phyloP scores from a whole-genome alignment of 176 grass and related monocot genomes.

The Echinochloa phyllopogon region DNA sequence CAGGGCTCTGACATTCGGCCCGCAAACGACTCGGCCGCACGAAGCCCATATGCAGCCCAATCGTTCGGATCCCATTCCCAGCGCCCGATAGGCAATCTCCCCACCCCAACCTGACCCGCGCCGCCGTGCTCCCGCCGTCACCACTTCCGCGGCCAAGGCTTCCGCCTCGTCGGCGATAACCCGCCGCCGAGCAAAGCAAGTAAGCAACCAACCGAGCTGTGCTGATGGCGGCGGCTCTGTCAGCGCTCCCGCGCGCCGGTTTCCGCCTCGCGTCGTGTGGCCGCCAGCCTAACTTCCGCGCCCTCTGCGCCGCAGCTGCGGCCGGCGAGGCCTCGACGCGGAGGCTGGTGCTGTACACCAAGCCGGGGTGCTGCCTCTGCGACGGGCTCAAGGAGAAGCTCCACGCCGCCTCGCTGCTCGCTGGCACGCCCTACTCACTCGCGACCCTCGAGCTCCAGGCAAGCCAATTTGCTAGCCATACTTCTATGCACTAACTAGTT shows the following conservation, averaged over 20 bases:
- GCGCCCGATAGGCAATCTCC: neutral
- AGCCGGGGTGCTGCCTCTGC: constrained; percentile 95
- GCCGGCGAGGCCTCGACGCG: constrained; percentile 37
- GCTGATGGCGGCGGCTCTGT: constrained; percentile 42
- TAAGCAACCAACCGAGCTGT: neutral
- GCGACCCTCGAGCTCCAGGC: constrained; percentile 80
- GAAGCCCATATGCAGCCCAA: no score
- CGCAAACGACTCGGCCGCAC: no score
- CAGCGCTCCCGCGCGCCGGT: constrained; percentile 36
- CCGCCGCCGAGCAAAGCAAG: constrained; percentile 13
- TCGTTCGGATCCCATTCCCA: no score
- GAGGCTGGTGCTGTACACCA: constrained; percentile 77
- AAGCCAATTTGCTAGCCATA: neutral
- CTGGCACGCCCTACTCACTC: constrained; percentile 59
- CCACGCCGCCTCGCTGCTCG: constrained; percentile 62
- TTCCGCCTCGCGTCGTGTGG: constrained; percentile 37
- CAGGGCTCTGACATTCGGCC: no score
- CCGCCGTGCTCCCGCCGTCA: constrained; percentile 30
- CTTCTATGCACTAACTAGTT: neutral
- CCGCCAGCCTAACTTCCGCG: constrained; percentile 2
- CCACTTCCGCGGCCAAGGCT: constrained; percentile 25
- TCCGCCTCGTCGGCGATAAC: constrained; percentile 4
- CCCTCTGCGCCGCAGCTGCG: constrained; percentile 46
- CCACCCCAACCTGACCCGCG: neutral
- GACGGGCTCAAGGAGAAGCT: constrained; percentile 96